Conservation (phyloP, 208 protist species). For the Leishmania aethiopica region DNA sequence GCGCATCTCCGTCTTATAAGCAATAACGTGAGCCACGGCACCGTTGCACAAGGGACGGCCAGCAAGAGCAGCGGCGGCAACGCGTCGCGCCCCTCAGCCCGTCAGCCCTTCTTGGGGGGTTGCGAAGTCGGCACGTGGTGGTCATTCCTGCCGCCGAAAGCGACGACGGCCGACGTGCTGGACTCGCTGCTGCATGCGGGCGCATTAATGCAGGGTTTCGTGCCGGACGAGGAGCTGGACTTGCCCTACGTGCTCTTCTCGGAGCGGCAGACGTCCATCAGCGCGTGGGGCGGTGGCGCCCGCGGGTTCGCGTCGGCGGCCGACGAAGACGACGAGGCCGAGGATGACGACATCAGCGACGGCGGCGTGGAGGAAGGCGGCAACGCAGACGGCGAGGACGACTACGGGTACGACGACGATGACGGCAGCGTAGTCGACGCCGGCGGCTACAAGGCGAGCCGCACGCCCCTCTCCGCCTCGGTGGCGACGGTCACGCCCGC, state of each 20-base stretch:
- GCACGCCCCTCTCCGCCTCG: not conserved
- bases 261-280: constrained; percentile 20
- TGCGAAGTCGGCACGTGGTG: constrained; percentile 47
- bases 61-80: not conserved
- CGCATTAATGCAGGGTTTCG: constrained; percentile 47
- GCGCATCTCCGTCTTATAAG: constrained; percentile 6
- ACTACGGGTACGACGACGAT: not conserved
- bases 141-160: constrained; percentile 38
- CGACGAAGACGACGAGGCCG: not conserved
- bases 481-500: not conserved
- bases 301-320: not conserved
- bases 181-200: constrained; percentile 49
- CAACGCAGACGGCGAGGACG: constrained; percentile 2
- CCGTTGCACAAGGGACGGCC: not conserved
- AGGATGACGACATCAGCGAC: not conserved
- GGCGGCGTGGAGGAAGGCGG: not conserved
- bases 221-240: constrained; percentile 54
- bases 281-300: not conserved
- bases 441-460: not conserved
- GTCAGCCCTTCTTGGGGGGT: constrained; percentile 33
- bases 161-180: constrained; percentile 47
- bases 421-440: not conserved
- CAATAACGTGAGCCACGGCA: constrained; percentile 4
- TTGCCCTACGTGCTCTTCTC: constrained; percentile 49
- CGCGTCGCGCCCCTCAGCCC: not conserved